These are phyloP conservation scores for Kwoniella dendrophila DNA, from an alignment of 768 basidiomycete genomes.

Conservation along the genomic window DNA sequence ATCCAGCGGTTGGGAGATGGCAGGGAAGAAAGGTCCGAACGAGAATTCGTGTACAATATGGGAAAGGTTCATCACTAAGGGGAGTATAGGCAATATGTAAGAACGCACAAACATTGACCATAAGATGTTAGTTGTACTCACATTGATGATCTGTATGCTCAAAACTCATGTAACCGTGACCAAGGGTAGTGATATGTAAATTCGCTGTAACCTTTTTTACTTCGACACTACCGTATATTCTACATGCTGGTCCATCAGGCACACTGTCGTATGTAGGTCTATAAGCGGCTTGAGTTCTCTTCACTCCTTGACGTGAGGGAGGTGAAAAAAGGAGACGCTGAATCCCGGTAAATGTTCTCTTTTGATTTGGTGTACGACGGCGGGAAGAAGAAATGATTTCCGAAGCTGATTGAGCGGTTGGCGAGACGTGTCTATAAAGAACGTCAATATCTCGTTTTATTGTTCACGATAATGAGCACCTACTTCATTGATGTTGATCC, in stretches of 20 bases:
- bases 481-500: conserved; percentile 75
- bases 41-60: conserved; percentile 97
- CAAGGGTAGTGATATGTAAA: conserved; percentile 88
- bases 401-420: conserved; percentile 42
- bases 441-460: not conserved
- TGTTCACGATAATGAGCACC: not conserved
- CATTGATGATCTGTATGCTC: conserved; percentile 84
- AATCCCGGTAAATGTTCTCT: conserved; percentile 37
- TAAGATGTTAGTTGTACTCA: conserved; percentile 59
- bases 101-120: not conserved
- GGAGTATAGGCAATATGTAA: not conserved
- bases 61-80: conserved; percentile 87
- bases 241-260: conserved; percentile 73
- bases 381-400: conserved; percentile 44
- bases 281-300: conserved; percentile 58
- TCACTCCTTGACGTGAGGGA: conserved; percentile 22
- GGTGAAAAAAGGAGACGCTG: conserved; percentile 36
- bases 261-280: conserved; percentile 73
- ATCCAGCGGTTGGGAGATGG: conserved; percentile 91
- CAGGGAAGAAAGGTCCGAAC: conserved; percentile 93
- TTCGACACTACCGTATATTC: conserved; percentile 77
- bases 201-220: conserved; percentile 95
- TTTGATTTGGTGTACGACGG: conserved; percentile 40
- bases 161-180: conserved; percentile 86
- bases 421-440: conserved; percentile 11